Evolutionary conservation across 345 rosid genomes (phyloP), one percentile per base, ranked within the genome.

Genomic region (Lenwebbia sp.): DNA sequence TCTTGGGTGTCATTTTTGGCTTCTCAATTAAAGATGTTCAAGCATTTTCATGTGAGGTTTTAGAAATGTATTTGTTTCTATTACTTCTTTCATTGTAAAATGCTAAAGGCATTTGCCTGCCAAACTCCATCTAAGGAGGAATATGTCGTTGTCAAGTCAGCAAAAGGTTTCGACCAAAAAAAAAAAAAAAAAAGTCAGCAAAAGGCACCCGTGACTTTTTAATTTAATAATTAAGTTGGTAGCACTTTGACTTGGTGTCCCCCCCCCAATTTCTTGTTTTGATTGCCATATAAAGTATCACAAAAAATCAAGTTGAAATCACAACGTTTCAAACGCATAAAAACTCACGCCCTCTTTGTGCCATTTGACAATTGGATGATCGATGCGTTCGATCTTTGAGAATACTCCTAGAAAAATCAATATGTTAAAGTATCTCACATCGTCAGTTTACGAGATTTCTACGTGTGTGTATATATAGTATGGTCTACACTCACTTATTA

Each of bases 121-220:
- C 76, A 30, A 65, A 65, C 76, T 65, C 76, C 76, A 30, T 15
- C 21, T 13, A 37, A 37, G 26, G 4, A 19, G 78, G 47, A 19
- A 37, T 4, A 3, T 2, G 47, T 37, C 13, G 81, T 19, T 0
- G 26, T 70, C 81, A 37, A 70, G 86, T 85, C 86, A 85, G 75
- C 82, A 51, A 8, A n/a, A 70, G 86, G 86, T n/a, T n/a, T n/a
- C n/a, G n/a, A n/a, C n/a, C n/a, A n/a, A n/a, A n/a, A n/a, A n/a
- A n/a, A n/a, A n/a, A n/a, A n/a, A n/a, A n/a, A n/a, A n/a, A n/a
- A n/a, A 37, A 70, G 86, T 85, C 86, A 85, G 75, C 82, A 51
- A 8, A n/a, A 70, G 86, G 86, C 86, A n/a, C 60, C 86, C 83
- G 50, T 51, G 83, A 85, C 86, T 19, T 19, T 70, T 17, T 65